These are phyloP conservation scores for Anisodus acutangulus DNA, from an alignment of 257 asterid genomes.

Conservation along the genomic window DNA sequence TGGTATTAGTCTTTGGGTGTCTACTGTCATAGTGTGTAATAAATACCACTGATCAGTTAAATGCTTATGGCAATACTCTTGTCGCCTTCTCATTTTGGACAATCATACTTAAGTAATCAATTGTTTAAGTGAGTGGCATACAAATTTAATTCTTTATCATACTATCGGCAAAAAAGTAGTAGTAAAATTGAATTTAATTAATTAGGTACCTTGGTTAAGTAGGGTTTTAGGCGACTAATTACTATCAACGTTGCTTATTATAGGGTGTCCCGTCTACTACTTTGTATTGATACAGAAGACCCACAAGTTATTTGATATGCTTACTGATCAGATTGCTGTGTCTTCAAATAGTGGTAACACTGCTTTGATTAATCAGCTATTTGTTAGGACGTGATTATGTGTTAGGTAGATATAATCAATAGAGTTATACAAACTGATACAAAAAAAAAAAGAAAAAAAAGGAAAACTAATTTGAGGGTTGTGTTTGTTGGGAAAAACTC, in stretches of 20 bases:
- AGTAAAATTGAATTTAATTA: too few relatives aligned
- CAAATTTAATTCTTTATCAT: not conserved
- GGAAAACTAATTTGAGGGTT: not conserved
- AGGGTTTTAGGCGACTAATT: not conserved
- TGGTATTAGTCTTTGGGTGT: not conserved
- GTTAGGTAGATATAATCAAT: not conserved
- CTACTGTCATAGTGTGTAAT: conserved; percentile 27
- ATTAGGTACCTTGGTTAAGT: too few relatives aligned
- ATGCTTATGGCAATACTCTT: not conserved
- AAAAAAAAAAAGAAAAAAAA: not conserved
- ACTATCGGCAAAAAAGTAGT: too few relatives aligned
- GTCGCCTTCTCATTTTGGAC: not conserved
- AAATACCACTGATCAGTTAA: conserved; percentile 23
- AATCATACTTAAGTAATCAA: not conserved
- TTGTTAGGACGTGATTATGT: not conserved
- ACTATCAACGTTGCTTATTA: not conserved
- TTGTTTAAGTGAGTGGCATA: not conserved
- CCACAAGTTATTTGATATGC: not conserved
- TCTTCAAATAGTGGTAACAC: not conserved
- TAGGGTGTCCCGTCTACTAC: not conserved
- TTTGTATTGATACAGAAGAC: not conserved
- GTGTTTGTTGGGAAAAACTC: not conserved
- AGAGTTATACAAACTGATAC: not conserved
- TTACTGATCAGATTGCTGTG: not conserved
- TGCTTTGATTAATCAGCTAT: not conserved